Conservation (phyloP, 2,329 filamentous ascomycete genomes). For the Colletotrichum orchidophilum region DNA sequence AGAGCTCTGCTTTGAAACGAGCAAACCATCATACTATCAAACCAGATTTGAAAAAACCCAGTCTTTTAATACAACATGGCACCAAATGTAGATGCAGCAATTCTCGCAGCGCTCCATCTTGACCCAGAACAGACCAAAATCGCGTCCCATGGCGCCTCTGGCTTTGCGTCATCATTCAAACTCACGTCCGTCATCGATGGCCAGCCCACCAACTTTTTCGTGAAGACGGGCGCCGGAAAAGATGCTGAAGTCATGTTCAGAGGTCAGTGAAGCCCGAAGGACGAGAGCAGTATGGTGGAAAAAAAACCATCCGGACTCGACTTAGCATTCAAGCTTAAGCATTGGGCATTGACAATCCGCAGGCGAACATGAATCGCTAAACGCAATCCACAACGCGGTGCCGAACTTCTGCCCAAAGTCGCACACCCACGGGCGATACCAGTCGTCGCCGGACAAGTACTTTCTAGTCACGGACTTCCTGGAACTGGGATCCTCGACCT, state of each 20-base stretch:
- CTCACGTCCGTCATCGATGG: constrained; percentile 57
- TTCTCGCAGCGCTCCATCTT: constrained; percentile 68
- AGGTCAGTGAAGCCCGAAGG: constrained; percentile 51
- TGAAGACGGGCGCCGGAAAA: constrained; percentile 73
- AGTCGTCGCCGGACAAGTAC: constrained; percentile 58
- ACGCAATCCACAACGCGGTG: constrained; percentile 78
- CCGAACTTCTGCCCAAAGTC: constrained; percentile 81
- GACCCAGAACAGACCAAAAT: constrained; percentile 64
- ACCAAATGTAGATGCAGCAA: constrained; percentile 67
- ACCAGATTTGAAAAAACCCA: background rate
- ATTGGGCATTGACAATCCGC: constrained; percentile 40
- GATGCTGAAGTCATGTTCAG: constrained; percentile 75
- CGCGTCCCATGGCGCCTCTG: constrained; percentile 70
- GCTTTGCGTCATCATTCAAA: constrained; percentile 75
- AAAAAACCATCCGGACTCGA: constrained; percentile 42
- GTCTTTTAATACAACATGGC: background rate
- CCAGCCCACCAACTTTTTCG: constrained; percentile 68
- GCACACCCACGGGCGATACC: constrained; percentile 74
- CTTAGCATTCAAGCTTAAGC: background rate
- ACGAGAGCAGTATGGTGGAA: constrained; percentile 40
- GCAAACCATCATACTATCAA: background rate
- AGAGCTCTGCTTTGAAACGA: background rate
- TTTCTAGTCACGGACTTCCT: constrained; percentile 84
- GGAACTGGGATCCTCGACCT: constrained; percentile 61
- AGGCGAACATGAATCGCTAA: constrained; percentile 87